Evolutionary conservation across 1,284 basidiomycete genomes (phyloP).

Genomic region (Malassezia nana): DNA sequence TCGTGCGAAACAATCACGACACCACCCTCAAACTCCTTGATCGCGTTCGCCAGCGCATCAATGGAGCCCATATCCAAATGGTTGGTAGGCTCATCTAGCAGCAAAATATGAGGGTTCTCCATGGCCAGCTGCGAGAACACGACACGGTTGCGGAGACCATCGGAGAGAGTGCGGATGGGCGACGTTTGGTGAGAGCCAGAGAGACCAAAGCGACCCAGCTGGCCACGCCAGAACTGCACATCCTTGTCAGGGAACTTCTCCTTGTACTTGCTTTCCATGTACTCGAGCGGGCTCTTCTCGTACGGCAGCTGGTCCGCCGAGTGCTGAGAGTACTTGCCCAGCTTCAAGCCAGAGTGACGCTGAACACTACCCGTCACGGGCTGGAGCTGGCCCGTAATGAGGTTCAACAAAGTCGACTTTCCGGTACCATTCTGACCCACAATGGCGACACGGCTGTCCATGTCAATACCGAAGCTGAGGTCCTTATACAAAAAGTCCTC

Average conservation of each 20-base stretch:
- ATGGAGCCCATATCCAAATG: conserved; percentile 87
- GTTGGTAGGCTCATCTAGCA: conserved; percentile 63
- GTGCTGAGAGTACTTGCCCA: conserved; percentile 89
- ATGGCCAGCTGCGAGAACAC: conserved; percentile 71
- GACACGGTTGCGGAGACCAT: conserved; percentile 85
- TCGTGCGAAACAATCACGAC: conserved; percentile 56
- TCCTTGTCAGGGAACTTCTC: conserved; percentile 93
- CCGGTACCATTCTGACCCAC: conserved; percentile 97
- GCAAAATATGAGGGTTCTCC: conserved; percentile 50
- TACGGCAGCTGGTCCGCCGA: conserved; percentile 96
- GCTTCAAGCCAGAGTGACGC: conserved; percentile 79
- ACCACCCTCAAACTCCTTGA: conserved; percentile 93
- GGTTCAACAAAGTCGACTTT: conserved; percentile 90
- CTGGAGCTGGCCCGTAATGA: conserved; percentile 75
- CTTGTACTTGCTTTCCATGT: conserved; percentile 68
- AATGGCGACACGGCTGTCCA: conserved; percentile 91
- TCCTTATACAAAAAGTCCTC: conserved; percentile 78
- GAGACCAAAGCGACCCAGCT: conserved; percentile 90
- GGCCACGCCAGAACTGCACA: conserved; percentile 78
- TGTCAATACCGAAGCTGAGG: conserved; percentile 72
- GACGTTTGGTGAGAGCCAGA: conserved; percentile 85
- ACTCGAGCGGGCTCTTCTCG: conserved; percentile 82
- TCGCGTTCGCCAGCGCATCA: conserved; percentile 82
- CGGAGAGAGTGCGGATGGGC: conserved; percentile 81
- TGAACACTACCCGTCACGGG: conserved; percentile 75